phyloP scores from a whole-genome alignment of 2,329 filamentous ascomycete species.

The Fusarium irregulare region DNA sequence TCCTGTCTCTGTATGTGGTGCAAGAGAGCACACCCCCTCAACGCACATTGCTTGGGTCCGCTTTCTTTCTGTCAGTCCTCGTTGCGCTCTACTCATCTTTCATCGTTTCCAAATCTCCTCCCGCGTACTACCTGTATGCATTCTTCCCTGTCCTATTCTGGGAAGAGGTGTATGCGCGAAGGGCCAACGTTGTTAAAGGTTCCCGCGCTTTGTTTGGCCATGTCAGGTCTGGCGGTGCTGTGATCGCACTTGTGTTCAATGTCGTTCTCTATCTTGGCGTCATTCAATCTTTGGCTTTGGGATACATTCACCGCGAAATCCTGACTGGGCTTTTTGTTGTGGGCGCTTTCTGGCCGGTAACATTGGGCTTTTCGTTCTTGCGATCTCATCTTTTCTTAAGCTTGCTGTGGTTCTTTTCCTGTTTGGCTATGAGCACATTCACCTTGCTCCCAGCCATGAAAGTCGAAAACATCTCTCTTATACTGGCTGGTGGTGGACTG shows the following conservation, averaged over 20 bases:
- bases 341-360: constrained; percentile 80
- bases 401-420: constrained; percentile 79
- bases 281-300: constrained; percentile 85
- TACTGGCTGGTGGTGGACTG: constrained; percentile 82
- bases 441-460: constrained; percentile 91
- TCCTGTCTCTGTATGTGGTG: constrained; percentile 88
- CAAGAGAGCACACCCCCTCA: constrained; percentile 74
- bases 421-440: constrained; percentile 87
- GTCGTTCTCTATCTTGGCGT: constrained; percentile 75
- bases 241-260: constrained; percentile 72
- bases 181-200: constrained; percentile 75
- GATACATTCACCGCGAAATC: constrained; percentile 90
- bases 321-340: constrained; percentile 83
- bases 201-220: constrained; percentile 75
- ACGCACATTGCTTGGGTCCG: constrained; percentile 67
- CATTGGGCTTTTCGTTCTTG: constrained; percentile 80
- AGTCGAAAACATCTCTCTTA: constrained; percentile 77
- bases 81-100: constrained; percentile 82
- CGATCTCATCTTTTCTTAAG: constrained; percentile 72
- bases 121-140: constrained; percentile 89
- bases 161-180: constrained; percentile 90
- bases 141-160: constrained; percentile 95
- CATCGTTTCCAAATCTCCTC: constrained; percentile 79
- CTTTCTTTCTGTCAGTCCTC: constrained; percentile 81
- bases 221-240: constrained; percentile 68